A percentile compares a stretch with the other conserved stretches of the same genome.
Conservation (phyloP, 2,329 filamentous ascomycete species). For the Colletotrichum karsti region DNA sequence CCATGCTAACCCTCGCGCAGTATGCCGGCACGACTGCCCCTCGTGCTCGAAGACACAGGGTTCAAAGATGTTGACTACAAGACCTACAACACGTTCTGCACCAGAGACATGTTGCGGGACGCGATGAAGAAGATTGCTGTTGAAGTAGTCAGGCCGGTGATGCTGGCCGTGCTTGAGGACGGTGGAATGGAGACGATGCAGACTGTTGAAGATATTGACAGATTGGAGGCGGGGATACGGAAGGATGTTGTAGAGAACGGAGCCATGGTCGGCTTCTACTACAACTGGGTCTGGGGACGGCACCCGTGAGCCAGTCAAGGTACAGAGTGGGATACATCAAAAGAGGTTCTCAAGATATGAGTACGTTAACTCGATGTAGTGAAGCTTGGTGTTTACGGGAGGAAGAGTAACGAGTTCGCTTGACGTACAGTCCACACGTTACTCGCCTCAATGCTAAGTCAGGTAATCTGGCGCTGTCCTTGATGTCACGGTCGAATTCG, state of each 20-base stretch:
- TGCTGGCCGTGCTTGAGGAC: background rate
- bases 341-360: too few species aligned
- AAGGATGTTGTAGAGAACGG: background rate
- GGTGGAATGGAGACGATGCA: background rate
- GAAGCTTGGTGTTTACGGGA: too few species aligned
- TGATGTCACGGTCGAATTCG: too few species aligned
- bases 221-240: background rate
- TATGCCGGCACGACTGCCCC: background rate
- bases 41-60: background rate
- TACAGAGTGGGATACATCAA: too few species aligned
- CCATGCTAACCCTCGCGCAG: background rate
- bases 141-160: background rate
- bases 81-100: background rate
- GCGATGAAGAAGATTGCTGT: background rate
- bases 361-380: too few species aligned
- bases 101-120: background rate
- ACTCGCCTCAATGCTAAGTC: too few species aligned
- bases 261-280: background rate
- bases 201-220: background rate
- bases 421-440: too few species aligned
- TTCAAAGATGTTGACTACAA: background rate
- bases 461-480: too few species aligned
- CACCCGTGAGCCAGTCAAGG: background rate
- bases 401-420: too few species aligned
- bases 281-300: constrained; percentile 1